A percentile compares a stretch with the other conserved stretches of the same genome.
Conservation (phyloP, 2,329 filamentous ascomycete genomes). For the Trematosphaeria pertusa region DNA sequence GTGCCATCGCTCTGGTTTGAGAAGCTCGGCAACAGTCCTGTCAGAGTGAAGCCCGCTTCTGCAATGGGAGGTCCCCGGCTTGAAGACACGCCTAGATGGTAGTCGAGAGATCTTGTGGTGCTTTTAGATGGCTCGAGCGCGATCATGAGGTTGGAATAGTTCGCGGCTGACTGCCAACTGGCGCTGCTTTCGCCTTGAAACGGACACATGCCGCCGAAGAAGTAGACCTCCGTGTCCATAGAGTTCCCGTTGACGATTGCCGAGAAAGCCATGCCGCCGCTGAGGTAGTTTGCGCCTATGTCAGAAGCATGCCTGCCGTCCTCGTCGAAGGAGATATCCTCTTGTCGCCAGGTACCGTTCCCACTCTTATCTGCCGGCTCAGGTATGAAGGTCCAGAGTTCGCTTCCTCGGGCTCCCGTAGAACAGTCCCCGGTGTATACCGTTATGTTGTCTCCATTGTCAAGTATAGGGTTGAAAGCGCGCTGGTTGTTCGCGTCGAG, state of each 20-base stretch:
- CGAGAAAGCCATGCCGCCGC: constrained; percentile 72
- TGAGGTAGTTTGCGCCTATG: constrained; percentile 63
- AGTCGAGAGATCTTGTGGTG: constrained; percentile 50
- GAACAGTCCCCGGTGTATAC: constrained; percentile 79
- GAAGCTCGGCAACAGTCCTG: constrained; percentile 72
- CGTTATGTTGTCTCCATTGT: constrained; percentile 71
- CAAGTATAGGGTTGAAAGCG: constrained; percentile 72
- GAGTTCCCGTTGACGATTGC: constrained; percentile 61
- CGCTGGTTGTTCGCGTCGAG: constrained; percentile 57
- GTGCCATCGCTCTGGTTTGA: constrained; percentile 69
- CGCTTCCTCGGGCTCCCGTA: constrained; percentile 55
- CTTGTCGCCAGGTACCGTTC: constrained; percentile 64
- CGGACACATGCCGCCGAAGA: constrained; percentile 93
- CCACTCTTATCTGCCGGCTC: constrained; percentile 50
- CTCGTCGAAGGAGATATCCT: constrained; percentile 44
- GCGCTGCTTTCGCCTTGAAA: constrained; percentile 38
- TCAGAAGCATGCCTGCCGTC: constrained; percentile 43
- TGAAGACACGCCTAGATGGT: constrained; percentile 56
- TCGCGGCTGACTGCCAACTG: constrained; percentile 71
- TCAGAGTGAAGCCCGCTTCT: constrained; percentile 87
- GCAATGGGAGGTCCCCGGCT: constrained; percentile 72
- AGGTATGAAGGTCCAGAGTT: constrained; percentile 73
- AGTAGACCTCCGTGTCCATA: constrained; percentile 67
- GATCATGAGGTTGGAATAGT: constrained; percentile 83
- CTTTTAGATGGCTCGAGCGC: constrained; percentile 60